Evolutionary conservation across 805 yeast species (phyloP).

Genomic region (Ogataea pignaliae): DNA sequence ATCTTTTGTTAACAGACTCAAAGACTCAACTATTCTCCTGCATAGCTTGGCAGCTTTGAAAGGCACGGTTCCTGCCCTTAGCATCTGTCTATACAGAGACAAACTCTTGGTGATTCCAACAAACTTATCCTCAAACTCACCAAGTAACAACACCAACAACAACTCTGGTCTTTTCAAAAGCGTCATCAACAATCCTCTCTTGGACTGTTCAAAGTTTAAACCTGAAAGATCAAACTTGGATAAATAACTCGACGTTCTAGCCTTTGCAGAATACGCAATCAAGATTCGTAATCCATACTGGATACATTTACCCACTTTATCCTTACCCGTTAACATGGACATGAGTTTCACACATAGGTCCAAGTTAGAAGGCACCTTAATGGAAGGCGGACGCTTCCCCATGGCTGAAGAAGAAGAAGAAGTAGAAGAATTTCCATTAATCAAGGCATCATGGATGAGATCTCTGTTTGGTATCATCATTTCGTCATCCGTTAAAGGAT

Average conservation of each 20-base stretch:
- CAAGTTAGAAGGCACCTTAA: slow-evolving; percentile 9
- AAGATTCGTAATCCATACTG: slow-evolving; percentile 56
- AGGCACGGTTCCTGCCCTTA: slow-evolving; percentile 70
- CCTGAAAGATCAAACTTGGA: slow-evolving; percentile 9
- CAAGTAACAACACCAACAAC: slow-evolving; percentile 31
- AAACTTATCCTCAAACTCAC: slow-evolving; percentile 36
- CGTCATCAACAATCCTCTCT: slow-evolving; percentile 19
- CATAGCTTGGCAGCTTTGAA: slow-evolving; percentile 42
- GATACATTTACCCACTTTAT: slow-evolving; percentile 60
- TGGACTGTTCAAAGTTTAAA: slow-evolving; percentile 22
- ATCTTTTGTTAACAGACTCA: slow-evolving; percentile 12
- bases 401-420: too few species aligned
- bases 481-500: slow-evolving; percentile 15
- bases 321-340: slow-evolving; percentile 62
- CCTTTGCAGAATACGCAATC: slow-evolving; percentile 39
- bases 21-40: slow-evolving; percentile 27
- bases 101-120: slow-evolving; percentile 43
- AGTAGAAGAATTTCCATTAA: too few species aligned
- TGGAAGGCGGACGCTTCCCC: too few species aligned
- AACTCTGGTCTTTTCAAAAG: slow-evolving; percentile 28
- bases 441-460: slow-evolving; percentile 11
- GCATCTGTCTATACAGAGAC: slow-evolving; percentile 57
- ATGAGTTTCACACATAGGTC: slow-evolving; percentile 47
- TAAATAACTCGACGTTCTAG: slow-evolving; percentile 26
- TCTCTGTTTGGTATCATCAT: slow-evolving; percentile 11